A percentile compares a stretch with the other conserved stretches of the same genome.
phyloP scores from a whole-genome alignment of 108 stramenopile genomes.

The Fragilariopsis cylindrus region DNA sequence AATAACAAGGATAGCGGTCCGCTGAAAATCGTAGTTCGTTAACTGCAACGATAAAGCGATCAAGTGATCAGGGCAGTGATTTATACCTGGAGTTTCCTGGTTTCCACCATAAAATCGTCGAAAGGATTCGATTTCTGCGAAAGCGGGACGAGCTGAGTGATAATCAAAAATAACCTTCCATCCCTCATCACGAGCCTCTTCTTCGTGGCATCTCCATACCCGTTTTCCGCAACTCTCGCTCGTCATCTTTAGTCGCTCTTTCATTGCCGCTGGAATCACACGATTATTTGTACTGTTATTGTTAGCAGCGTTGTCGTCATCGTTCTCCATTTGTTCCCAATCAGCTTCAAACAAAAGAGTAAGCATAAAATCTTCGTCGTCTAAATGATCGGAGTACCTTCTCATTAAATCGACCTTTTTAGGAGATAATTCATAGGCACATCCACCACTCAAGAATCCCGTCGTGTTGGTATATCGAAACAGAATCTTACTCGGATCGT shows the following conservation, averaged over 20 bases:
- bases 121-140: conserved; percentile 18
- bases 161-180: conserved; percentile 27
- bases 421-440: conserved; percentile 51
- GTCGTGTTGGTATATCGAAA: conserved; percentile 86
- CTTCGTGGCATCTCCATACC: conserved; percentile 18
- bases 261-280: background rate
- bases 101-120: conserved; percentile 2
- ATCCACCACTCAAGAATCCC: conserved; percentile 65
- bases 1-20: conserved; percentile 3
- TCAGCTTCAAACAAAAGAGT: conserved; percentile 65
- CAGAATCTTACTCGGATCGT: conserved; percentile 73
- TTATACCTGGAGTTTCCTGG: background rate
- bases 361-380: conserved; percentile 77
- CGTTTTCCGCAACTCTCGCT: conserved; percentile 8
- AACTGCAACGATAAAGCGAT: conserved; percentile 30
- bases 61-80: conserved; percentile 20
- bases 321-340: conserved; percentile 28
- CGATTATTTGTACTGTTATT: background rate
- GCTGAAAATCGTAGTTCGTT: conserved; percentile 19
- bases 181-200: conserved; percentile 30
- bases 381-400: conserved; percentile 70
- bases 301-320: background rate
- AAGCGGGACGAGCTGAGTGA: conserved; percentile 39
- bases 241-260: conserved; percentile 5
- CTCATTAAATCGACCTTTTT: conserved; percentile 80